Conservation (phyloP, 169 alveolate genomes). For the Eimeria necatrix region DNA sequence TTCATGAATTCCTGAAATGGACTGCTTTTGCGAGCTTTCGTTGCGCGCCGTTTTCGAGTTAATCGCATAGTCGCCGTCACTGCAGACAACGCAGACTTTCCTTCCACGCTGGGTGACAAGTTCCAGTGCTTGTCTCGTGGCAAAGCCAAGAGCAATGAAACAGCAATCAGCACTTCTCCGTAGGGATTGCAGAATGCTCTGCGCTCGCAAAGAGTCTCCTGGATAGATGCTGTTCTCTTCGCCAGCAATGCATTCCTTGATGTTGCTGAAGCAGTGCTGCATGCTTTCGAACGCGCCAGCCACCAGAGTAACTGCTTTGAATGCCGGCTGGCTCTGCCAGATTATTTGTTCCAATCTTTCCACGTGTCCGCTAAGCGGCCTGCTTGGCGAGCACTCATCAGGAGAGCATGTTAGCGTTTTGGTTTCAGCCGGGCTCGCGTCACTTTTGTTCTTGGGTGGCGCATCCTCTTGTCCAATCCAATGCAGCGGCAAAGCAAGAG, state of each 20-base stretch:
- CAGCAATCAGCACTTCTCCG: background rate
- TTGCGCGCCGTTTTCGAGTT: background rate
- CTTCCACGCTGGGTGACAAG: background rate
- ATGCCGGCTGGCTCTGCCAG: background rate
- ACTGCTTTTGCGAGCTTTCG: background rate
- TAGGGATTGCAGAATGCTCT: background rate
- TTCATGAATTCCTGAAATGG: background rate
- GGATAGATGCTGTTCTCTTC: background rate
- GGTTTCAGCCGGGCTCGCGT: background rate
- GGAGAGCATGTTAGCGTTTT: background rate
- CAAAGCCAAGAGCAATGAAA: background rate
- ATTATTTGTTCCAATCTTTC: background rate
- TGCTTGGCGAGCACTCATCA: background rate
- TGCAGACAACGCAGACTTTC: background rate
- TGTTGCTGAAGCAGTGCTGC: constrained; percentile 30
- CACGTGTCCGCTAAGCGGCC: background rate
- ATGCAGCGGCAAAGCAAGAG: background rate
- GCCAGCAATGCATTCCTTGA: background rate
- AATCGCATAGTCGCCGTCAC: background rate
- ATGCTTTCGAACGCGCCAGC: background rate
- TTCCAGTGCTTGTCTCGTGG: background rate
- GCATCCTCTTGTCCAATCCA: background rate
- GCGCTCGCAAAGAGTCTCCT: background rate
- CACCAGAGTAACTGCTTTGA: background rate
- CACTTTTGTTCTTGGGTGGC: background rate